These are phyloP conservation scores for Carex myosuroides DNA, from an alignment of 176 grass and related monocot genomes.

Conservation along the genomic window DNA sequence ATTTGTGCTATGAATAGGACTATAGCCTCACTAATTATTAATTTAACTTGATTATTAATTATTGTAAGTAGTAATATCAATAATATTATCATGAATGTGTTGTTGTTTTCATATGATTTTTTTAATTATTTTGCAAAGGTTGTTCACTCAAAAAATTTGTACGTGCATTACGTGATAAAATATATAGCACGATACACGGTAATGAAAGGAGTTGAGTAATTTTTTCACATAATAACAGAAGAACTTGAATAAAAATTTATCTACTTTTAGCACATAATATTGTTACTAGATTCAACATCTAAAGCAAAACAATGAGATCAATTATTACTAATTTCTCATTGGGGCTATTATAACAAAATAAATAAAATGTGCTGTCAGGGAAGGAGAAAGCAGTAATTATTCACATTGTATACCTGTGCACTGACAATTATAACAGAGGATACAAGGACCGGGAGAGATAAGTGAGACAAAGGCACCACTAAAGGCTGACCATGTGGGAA, in stretches of 20 bases:
- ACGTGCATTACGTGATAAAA: neutral
- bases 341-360: neutral
- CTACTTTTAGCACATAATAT: neutral
- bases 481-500: conserved; percentile 10
- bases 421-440: neutral
- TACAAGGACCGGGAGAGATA: neutral
- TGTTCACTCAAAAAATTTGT: neutral
- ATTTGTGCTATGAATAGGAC: too few species aligned
- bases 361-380: neutral
- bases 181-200: neutral
- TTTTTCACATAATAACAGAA: neutral
- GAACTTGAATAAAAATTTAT: neutral
- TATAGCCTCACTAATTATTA: neutral
- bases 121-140: neutral
- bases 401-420: neutral
- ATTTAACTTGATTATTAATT: neutral
- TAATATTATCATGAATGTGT: neutral
- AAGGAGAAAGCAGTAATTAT: neutral
- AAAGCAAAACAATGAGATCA: neutral
- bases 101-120: neutral
- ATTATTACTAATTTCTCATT: neutral
- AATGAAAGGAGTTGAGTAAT: neutral
- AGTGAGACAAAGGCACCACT: conserved; percentile 27
- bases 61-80: neutral
- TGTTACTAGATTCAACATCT: neutral